phyloP scores from a whole-genome alignment of 805 yeast species.

The Zygotorulaspora chibaensis region DNA sequence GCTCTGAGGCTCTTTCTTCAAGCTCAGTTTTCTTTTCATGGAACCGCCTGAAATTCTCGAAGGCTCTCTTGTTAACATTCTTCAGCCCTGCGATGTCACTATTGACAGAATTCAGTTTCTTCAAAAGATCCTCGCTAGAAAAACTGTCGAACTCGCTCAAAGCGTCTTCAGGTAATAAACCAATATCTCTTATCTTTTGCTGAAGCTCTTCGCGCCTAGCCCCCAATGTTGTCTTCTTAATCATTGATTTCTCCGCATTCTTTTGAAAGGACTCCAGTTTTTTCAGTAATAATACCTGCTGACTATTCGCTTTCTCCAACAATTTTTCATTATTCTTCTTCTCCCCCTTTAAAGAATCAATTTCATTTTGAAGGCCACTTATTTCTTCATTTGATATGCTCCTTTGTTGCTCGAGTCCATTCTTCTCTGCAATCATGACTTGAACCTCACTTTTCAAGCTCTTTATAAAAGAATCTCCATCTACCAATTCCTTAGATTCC shows the following conservation, averaged over 20 bases:
- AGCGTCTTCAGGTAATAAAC: slow-evolving; percentile 87
- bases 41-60: slow-evolving; percentile 75
- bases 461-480: slow-evolving; percentile 12
- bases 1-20: slow-evolving; percentile 58
- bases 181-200: slow-evolving; percentile 71
- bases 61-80: slow-evolving; percentile 84
- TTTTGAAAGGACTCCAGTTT: slow-evolving; percentile 60
- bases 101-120: slow-evolving; percentile 49
- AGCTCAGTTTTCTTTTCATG: slow-evolving; percentile 68
- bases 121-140: slow-evolving; percentile 50
- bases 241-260: slow-evolving; percentile 57
- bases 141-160: slow-evolving; percentile 46
- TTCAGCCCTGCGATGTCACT: slow-evolving; percentile 57
- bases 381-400: slow-evolving; percentile 34
- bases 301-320: slow-evolving; percentile 49
- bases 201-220: slow-evolving; percentile 68
- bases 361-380: slow-evolving; percentile 22
- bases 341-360: slow-evolving; percentile 28
- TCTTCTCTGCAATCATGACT: slow-evolving; percentile 31
- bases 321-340: slow-evolving; percentile 36
- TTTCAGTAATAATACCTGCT: slow-evolving; percentile 50
- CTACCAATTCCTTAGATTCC: slow-evolving; percentile 18
- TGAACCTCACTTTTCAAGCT: slow-evolving; percentile 21
- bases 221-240: slow-evolving; percentile 55
- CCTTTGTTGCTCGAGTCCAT: slow-evolving; percentile 27